These are phyloP conservation scores for Cystobasidium onofrii DNA, from an alignment of 768 basidiomycete species.

Conservation along the genomic window DNA sequence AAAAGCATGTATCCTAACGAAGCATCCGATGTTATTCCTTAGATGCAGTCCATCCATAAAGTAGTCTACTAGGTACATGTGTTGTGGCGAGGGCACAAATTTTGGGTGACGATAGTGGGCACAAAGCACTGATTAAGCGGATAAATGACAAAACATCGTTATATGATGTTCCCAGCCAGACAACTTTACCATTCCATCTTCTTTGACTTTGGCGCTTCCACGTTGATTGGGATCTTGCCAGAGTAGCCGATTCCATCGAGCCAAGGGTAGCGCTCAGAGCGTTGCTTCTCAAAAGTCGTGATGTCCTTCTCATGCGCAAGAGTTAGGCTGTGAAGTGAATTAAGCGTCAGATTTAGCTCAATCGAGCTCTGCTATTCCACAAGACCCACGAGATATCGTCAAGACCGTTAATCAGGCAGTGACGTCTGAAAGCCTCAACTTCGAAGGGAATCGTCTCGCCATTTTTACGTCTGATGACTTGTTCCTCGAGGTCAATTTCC, in stretches of 20 bases:
- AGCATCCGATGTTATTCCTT: background rate
- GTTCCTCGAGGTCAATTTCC: conserved; percentile 74
- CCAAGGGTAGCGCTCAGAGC: conserved; percentile 85
- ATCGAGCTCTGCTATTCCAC: background rate
- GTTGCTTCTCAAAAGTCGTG: conserved; percentile 64
- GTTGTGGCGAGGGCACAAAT: background rate
- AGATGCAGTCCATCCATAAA: background rate
- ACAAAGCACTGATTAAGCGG: background rate
- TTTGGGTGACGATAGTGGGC: background rate
- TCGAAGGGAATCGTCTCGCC: conserved; percentile 66
- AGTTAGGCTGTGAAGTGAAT: conserved; percentile 53
- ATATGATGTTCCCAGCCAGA: background rate
- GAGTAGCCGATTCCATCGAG: conserved; percentile 58
- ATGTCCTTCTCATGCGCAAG: conserved; percentile 71
- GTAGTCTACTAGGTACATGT: background rate
- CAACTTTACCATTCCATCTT: conserved; percentile 65
- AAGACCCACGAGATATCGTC: conserved; percentile 62
- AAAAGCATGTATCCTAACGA: background rate
- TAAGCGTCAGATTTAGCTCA: background rate
- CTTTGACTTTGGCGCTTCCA: conserved; percentile 45
- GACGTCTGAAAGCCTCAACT: conserved; percentile 80
- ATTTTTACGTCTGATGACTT: conserved; percentile 61
- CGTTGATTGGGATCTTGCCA: conserved; percentile 57
- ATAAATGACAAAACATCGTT: background rate
- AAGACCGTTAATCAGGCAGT: conserved; percentile 87